Evolutionary conservation across 768 basidiomycete species (phyloP).

Genomic region (Rossbeevera mucosa): DNA sequence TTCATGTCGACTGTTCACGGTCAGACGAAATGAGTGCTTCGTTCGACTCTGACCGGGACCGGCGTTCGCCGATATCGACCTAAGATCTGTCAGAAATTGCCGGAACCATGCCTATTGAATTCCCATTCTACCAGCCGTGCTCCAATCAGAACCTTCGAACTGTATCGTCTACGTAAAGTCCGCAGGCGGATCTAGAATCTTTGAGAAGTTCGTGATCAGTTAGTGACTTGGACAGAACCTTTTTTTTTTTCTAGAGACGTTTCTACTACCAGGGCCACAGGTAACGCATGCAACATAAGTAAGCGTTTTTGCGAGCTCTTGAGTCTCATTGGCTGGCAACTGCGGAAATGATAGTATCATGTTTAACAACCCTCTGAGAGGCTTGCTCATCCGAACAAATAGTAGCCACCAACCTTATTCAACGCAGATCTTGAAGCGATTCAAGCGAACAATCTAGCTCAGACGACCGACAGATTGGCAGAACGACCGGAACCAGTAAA

Average conservation of each 20-base stretch:
- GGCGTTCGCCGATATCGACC: neutral
- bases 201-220: neutral
- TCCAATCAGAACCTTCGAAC: neutral
- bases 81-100: neutral
- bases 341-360: neutral
- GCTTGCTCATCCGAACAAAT: neutral
- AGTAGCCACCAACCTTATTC: neutral
- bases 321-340: neutral
- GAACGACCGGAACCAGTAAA: neutral
- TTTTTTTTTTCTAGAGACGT: neutral
- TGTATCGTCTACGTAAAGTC: neutral
- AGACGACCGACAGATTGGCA: neutral
- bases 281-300: neutral
- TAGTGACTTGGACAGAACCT: neutral
- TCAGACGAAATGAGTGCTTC: neutral
- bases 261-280: neutral
- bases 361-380: neutral
- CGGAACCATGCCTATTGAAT: neutral
- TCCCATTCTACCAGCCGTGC: neutral
- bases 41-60: neutral
- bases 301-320: neutral
- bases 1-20: neutral
- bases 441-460: neutral
- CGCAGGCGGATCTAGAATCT: neutral
- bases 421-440: neutral